Evolutionary conservation across 768 basidiomycete genomes (phyloP).

Genomic region (Pleurotus platypus): DNA sequence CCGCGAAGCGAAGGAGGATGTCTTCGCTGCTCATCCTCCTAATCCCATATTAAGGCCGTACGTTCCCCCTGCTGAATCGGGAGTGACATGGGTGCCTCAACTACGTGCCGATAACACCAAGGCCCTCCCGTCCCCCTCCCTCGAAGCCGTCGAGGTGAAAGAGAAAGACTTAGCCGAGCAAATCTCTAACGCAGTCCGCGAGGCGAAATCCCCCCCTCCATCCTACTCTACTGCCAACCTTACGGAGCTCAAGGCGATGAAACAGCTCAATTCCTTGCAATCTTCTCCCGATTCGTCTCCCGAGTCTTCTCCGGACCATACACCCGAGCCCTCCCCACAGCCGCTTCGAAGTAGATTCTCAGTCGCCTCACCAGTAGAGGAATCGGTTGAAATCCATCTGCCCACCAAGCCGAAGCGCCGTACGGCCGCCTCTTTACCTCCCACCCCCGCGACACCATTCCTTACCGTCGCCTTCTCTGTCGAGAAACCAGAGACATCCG

Average conservation of each 20-base stretch:
- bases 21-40: conserved; percentile 6
- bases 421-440: background rate
- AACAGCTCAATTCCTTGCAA: background rate
- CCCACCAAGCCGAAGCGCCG: background rate
- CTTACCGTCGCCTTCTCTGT: conserved; percentile 3
- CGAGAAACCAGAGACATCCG: background rate
- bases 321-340: background rate
- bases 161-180: conserved; percentile 1
- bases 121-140: background rate
- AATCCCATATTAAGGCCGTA: conserved; percentile 1
- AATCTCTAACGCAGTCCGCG: background rate
- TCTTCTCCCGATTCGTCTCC: background rate
- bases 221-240: background rate
- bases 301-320: background rate
- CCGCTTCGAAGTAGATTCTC: conserved; percentile 2
- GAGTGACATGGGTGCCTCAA: conserved; percentile 2
- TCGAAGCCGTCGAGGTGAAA: background rate
- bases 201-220: background rate
- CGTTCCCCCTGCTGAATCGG: background rate
- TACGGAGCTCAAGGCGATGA: background rate
- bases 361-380: background rate
- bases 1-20: conserved; percentile 2
- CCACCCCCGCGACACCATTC: conserved; percentile 6
- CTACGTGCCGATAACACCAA: background rate
- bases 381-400: background rate